phyloP scores from a whole-genome alignment of 306 rosid genomes.

The Malus fusca region DNA sequence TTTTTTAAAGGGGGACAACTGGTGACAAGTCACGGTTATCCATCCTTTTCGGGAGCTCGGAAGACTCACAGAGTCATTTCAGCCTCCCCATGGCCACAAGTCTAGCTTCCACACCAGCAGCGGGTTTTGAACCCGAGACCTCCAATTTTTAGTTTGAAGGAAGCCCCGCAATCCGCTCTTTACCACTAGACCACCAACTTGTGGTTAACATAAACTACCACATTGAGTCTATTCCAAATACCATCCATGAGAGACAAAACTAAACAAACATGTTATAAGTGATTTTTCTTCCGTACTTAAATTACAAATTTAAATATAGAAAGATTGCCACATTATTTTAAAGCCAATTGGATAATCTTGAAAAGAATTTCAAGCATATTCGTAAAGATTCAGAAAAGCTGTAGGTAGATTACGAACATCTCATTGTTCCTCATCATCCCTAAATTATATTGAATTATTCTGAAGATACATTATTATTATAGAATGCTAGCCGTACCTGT shows the following conservation, averaged over 20 bases:
- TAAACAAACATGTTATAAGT: neutral
- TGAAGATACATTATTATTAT: neutral
- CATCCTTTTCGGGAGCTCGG: too few species aligned
- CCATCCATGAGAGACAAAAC: too few species aligned
- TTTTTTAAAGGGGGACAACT: too few species aligned
- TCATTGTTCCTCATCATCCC: neutral
- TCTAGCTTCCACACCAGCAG: rapidly evolving
- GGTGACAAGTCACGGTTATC: too few species aligned
- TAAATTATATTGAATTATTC: neutral
- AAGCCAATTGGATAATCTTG: neutral
- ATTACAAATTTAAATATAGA: neutral
- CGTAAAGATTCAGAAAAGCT: neutral
- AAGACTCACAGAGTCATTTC: too few species aligned
- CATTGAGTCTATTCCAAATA: too few species aligned
- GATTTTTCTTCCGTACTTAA: neutral
- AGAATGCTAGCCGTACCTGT: neutral
- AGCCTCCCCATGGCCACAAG: too few species aligned
- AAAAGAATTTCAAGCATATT: conserved; percentile 21
- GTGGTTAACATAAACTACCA: too few species aligned
- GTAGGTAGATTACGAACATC: neutral
- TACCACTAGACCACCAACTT: too few species aligned
- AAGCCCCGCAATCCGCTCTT: too few species aligned
- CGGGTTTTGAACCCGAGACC: too few species aligned
- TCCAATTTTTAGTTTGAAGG: too few species aligned
- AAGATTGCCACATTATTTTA: neutral